Percentiles rank a stretch among this genome's conserved stretches.
Conservation (phyloP, 257 asterid genomes). For the Solanum bukasovii region DNA sequence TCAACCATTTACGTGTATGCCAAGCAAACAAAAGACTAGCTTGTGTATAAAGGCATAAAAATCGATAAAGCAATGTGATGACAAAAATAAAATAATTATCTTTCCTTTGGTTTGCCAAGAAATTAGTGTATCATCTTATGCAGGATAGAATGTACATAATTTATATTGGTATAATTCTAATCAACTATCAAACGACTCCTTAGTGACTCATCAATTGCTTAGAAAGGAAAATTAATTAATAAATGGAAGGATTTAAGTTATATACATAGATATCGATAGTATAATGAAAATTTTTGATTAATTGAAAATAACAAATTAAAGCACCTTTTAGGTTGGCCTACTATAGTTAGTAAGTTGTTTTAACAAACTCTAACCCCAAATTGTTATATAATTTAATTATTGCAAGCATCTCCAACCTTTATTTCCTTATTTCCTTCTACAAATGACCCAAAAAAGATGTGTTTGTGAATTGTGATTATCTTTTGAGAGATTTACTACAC, state of each 20-base stretch:
- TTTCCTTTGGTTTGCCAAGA: too few relatives aligned
- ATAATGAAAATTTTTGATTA: too few relatives aligned
- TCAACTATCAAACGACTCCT: fast-evolving
- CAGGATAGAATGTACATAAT: too few relatives aligned
- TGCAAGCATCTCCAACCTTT: neutral
- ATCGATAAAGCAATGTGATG: neutral
- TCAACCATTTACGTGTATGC: neutral
- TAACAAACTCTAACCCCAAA: neutral
- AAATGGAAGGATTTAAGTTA: neutral
- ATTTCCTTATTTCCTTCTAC: neutral
- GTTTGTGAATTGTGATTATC: neutral
- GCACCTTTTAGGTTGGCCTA: neutral
- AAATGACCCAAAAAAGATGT: neutral
- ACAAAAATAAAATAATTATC: neutral
- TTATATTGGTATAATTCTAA: too few relatives aligned
- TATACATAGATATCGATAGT: neutral
- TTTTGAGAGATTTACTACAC: neutral
- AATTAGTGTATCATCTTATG: too few relatives aligned
- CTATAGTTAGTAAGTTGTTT: neutral
- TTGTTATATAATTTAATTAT: neutral
- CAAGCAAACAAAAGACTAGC: neutral
- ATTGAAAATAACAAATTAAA: neutral
- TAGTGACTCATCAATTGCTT: neutral
- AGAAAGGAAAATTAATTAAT: too few relatives aligned
- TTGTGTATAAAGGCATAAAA: neutral